phyloP scores from a whole-genome alignment of 305 asterid species.

The Rubia peregrina region DNA sequence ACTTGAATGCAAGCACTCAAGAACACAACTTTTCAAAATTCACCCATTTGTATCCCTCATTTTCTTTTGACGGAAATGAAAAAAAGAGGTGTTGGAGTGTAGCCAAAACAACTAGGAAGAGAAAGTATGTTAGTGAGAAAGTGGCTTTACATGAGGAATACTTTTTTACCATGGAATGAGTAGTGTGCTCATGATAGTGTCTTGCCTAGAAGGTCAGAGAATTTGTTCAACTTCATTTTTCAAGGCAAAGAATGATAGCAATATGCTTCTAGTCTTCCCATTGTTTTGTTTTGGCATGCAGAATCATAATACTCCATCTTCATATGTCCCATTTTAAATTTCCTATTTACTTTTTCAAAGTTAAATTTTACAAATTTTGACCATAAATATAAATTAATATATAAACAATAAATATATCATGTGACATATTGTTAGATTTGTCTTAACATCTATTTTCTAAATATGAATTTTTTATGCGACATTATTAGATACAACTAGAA shows the following conservation, averaged over 20 bases:
- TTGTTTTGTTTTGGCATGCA: conserved; percentile 17
- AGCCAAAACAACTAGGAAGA: conserved; percentile 18
- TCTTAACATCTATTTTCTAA: too few relatives aligned
- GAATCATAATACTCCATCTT: conserved; percentile 1
- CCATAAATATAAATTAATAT: too few relatives aligned
- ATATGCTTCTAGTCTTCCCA: background rate
- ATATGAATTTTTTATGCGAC: too few relatives aligned
- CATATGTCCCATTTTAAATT: too few relatives aligned
- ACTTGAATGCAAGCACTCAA: too few relatives aligned
- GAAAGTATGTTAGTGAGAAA: conserved; percentile 28
- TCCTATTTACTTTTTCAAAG: too few relatives aligned
- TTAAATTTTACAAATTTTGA: too few relatives aligned
- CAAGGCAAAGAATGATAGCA: conserved; percentile 17
- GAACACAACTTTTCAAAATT: background rate
- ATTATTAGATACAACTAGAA: too few relatives aligned
- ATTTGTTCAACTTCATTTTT: conserved; percentile 15
- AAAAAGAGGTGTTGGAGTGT: conserved; percentile 12
- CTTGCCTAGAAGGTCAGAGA: conserved; percentile 5
- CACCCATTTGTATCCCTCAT: background rate
- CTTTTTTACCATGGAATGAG: conserved; percentile 25
- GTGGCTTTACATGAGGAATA: conserved; percentile 28
- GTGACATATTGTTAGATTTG: too few relatives aligned
- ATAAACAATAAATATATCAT: too few relatives aligned
- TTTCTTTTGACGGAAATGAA: background rate
- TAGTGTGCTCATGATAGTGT: conserved; percentile 16